Percentiles rank a stretch among this genome's conserved stretches.
phyloP scores from a whole-genome alignment of 2,329 filamentous ascomycete species.

The Phyllosticta citribraziliensis region DNA sequence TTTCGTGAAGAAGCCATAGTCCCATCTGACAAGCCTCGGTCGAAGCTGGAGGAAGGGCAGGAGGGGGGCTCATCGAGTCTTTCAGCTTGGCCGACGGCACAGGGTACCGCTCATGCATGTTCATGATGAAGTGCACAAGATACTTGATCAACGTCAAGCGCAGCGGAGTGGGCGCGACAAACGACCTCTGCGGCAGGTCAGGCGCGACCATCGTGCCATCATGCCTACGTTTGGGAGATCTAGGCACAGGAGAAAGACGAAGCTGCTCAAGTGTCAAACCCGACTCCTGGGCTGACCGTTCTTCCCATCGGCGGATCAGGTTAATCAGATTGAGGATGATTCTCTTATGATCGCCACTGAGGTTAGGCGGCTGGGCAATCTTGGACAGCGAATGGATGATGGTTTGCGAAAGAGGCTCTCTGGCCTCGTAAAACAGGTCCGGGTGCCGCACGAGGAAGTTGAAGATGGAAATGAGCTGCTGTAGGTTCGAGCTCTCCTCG shows the following conservation, averaged over 20 bases:
- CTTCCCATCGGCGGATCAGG: conserved; percentile 88
- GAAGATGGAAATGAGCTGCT: conserved; percentile 95
- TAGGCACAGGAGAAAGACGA: conserved; percentile 23
- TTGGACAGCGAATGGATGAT: conserved; percentile 86
- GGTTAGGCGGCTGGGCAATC: conserved; percentile 71
- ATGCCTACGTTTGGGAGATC: conserved; percentile 56
- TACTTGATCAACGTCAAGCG: conserved; percentile 86
- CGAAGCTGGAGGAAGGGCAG: conserved; percentile 40
- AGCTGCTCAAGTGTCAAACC: conserved; percentile 44
- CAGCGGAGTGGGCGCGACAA: conserved; percentile 41
- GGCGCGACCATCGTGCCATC: conserved; percentile 51
- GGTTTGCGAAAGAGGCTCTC: conserved; percentile 80
- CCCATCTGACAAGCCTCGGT: conserved; percentile 81
- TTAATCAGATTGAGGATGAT: conserved; percentile 84
- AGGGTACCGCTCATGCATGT: conserved; percentile 74
- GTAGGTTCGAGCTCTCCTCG: conserved; percentile 88
- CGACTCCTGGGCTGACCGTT: conserved; percentile 67
- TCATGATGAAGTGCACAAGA: conserved; percentile 87
- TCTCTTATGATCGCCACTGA: conserved; percentile 85
- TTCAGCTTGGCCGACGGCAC: conserved; percentile 53
- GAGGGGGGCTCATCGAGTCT: conserved; percentile 38
- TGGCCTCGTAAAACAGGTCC: conserved; percentile 86
- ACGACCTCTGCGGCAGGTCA: conserved; percentile 39
- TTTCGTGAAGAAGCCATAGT: conserved; percentile 68
- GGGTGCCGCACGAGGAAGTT: conserved; percentile 91